Evolutionary conservation across 2,329 filamentous ascomycete species (phyloP).

Genomic region (Magnaporthiopsis incrustans): DNA sequence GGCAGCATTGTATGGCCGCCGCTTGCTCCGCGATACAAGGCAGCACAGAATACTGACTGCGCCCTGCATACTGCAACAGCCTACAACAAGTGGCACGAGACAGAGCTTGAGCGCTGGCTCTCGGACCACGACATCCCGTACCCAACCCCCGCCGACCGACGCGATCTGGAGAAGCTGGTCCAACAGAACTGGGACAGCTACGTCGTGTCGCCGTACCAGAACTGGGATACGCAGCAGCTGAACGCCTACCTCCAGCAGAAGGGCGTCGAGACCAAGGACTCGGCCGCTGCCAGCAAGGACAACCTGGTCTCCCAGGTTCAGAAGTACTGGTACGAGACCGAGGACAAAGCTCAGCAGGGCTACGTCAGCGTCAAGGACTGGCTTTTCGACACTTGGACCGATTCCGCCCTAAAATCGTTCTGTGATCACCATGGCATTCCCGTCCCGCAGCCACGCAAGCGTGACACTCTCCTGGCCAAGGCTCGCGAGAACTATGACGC

Average conservation of each 20-base stretch:
- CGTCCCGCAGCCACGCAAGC: constrained; percentile 77
- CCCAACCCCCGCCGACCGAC: constrained; percentile 82
- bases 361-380: constrained; percentile 73
- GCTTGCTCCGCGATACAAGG: too few species aligned
- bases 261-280: constrained; percentile 60
- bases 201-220: constrained; percentile 65
- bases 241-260: constrained; percentile 60
- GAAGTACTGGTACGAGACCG: constrained; percentile 67
- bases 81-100: constrained; percentile 99
- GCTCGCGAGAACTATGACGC: constrained; percentile 75
- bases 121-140: constrained; percentile 87
- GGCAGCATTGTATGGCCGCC: constrained; percentile 1
- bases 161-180: constrained; percentile 87
- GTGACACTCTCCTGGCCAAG: constrained; percentile 72
- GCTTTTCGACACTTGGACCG: constrained; percentile 93
- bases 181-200: constrained; percentile 81
- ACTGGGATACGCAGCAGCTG: constrained; percentile 66
- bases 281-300: constrained; percentile 61
- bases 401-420: constrained; percentile 90
- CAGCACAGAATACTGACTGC: not conserved
- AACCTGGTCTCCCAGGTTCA: constrained; percentile 62
- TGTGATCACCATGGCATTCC: constrained; percentile 82
- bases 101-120: constrained; percentile 94
- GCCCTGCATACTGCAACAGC: constrained; percentile 39
- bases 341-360: constrained; percentile 65